Percentiles rank a stretch among this genome's conserved stretches.
Conservation (phyloP, 257 asterid genomes). For the Sherardia arvensis region DNA sequence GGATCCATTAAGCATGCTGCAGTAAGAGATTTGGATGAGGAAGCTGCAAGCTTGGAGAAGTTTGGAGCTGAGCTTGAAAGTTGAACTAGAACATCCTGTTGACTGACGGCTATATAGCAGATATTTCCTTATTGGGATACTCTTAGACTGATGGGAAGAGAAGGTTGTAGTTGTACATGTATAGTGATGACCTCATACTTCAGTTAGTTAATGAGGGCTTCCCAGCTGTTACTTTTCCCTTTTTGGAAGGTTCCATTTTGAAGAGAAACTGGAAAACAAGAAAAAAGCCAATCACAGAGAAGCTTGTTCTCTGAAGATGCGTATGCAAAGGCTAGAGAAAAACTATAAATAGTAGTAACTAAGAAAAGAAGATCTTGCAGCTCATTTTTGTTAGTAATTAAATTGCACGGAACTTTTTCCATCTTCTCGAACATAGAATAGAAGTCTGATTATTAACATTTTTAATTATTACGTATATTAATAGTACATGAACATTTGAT, state of each 20-base stretch:
- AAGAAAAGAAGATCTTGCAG: no score
- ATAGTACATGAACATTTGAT: no score
- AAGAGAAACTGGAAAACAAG: no score
- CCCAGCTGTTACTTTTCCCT: background rate
- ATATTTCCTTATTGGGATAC: background rate
- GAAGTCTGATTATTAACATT: no score
- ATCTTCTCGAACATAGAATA: no score
- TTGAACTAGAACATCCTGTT: conserved; percentile 26
- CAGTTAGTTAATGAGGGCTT: background rate
- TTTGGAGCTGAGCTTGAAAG: conserved; percentile 94
- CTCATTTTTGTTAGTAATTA: no score
- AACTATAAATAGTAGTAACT: no score
- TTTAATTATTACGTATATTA: no score
- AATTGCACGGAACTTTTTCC: no score
- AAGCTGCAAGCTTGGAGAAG: conserved; percentile 75
- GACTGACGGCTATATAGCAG: conserved; percentile 4
- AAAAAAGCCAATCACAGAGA: no score
- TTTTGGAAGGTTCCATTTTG: background rate
- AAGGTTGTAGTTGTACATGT: conserved; percentile 12
- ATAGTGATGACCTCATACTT: background rate
- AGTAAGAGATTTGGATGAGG: conserved; percentile 76
- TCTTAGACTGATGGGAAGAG: conserved; percentile 12
- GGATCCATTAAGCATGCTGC: conserved; percentile 72
- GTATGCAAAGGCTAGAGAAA: no score
- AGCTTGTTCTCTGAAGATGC: no score